These are phyloP conservation scores for Ensete glaucum DNA, from an alignment of 176 grass and related monocot genomes.

Conservation along the genomic window DNA sequence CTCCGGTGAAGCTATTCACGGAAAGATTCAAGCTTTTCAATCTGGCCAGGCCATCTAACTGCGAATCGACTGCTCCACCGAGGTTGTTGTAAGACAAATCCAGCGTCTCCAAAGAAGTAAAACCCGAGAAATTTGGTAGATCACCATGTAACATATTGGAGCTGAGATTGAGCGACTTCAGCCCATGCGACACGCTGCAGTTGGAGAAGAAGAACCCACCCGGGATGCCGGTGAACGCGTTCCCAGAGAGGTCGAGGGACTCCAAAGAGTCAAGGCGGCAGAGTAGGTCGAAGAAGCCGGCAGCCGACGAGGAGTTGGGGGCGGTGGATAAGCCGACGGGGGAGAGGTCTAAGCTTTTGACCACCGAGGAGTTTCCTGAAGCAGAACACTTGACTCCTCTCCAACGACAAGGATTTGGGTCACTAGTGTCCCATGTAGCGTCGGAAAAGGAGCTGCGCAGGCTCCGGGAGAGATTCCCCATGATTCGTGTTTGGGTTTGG, in stretches of 20 bases:
- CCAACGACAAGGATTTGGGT: conserved; percentile 19
- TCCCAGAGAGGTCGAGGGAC: conserved; percentile 43
- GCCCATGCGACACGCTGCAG: conserved; percentile 19
- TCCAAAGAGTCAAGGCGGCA: conserved; percentile 37
- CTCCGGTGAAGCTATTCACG: conserved; percentile 19
- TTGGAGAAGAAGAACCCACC: conserved; percentile 13
- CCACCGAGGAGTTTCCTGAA: not conserved
- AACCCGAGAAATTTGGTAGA: conserved; percentile 25
- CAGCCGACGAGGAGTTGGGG: conserved; percentile 3
- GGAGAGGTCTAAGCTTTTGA: conserved; percentile 25
- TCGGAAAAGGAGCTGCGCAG: not conserved
- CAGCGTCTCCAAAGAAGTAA: conserved; percentile 34
- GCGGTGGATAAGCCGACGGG: conserved; percentile 6
- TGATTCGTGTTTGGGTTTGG: not conserved
- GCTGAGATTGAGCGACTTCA: conserved; percentile 46
- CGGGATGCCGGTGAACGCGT: conserved; percentile 12
- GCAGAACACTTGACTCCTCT: conserved; percentile 14
- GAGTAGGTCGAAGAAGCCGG: conserved; percentile 22
- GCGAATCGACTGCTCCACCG: not conserved
- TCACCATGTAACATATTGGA: not conserved
- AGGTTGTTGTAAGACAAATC: conserved; percentile 51
- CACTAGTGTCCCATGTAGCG: not conserved
- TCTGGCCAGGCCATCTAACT: conserved; percentile 14
- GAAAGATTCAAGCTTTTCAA: conserved; percentile 53
- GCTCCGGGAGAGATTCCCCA: not conserved